These are phyloP conservation scores for Forsythia suspensa DNA, from an alignment of 257 asterid species.

Conservation along the genomic window DNA sequence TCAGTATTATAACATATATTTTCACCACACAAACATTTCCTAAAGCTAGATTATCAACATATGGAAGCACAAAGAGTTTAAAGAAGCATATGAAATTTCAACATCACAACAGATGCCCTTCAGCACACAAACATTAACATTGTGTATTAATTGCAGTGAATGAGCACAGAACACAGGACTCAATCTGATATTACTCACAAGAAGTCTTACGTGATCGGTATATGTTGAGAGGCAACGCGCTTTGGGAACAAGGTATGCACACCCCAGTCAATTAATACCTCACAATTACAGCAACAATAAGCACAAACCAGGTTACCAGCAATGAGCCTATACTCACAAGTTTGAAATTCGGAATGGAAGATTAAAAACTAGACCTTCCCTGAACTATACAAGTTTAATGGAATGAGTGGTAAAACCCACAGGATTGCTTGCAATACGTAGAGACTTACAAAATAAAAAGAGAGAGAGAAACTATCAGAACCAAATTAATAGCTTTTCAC, in stretches of 20 bases:
- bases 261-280: background rate
- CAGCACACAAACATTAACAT: background rate
- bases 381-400: background rate
- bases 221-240: background rate
- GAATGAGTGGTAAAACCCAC: background rate
- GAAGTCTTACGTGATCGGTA: conserved; percentile 2
- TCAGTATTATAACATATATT: background rate
- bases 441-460: background rate
- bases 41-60: background rate
- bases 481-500: background rate
- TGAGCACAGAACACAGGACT: conserved; percentile 19
- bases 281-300: background rate
- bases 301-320: conserved; percentile 12
- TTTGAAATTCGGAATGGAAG: background rate
- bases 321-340: conserved; percentile 9
- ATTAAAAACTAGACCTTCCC: conserved; percentile 2
- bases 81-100: conserved; percentile 14
- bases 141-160: conserved; percentile 5
- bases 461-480: background rate
- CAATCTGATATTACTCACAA: conserved; percentile 1
- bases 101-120: background rate
- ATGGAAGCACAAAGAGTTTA: background rate
- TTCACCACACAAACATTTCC: background rate
- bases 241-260: background rate
- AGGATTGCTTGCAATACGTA: conserved; percentile 1